Conservation (phyloP, 257 asterid species). For the Capsicum chinense region DNA sequence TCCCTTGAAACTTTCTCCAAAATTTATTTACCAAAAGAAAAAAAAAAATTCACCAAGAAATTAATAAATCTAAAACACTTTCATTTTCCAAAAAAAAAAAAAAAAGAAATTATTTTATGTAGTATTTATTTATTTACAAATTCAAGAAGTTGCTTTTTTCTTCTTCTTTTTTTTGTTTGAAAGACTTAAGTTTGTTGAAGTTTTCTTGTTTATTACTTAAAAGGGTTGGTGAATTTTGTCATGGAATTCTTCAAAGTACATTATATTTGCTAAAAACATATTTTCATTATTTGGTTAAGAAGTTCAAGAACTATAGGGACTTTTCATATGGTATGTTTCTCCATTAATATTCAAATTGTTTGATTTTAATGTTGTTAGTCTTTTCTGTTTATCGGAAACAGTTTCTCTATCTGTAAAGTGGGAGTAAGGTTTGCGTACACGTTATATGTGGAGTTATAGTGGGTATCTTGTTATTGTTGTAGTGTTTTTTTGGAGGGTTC, state of each 20-base stretch:
- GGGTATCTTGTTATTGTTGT: too few relatives aligned
- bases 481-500: too few relatives aligned
- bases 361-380: too few relatives aligned
- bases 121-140: neutral
- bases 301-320: too few relatives aligned
- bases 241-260: neutral
- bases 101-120: neutral
- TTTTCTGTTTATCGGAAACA: too few relatives aligned
- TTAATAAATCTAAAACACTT: neutral
- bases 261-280: neutral
- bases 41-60: neutral
- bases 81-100: neutral
- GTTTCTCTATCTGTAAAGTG: too few relatives aligned
- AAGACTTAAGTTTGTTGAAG: neutral
- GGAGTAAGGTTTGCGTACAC: too few relatives aligned
- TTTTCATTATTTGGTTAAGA: too few relatives aligned
- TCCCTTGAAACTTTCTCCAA: neutral
- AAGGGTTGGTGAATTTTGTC: neutral
- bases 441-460: too few relatives aligned
- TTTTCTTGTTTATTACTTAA: constrained; percentile 6
- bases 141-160: neutral
- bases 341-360: too few relatives aligned
- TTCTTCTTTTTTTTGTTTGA: neutral
- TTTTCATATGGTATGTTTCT: too few relatives aligned
- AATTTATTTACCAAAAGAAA: neutral